Evolutionary conservation across 1,139 yeast genomes (phyloP), one percentile per base, ranked within the genome.

Genomic region (Pichia sorboxylosa): DNA sequence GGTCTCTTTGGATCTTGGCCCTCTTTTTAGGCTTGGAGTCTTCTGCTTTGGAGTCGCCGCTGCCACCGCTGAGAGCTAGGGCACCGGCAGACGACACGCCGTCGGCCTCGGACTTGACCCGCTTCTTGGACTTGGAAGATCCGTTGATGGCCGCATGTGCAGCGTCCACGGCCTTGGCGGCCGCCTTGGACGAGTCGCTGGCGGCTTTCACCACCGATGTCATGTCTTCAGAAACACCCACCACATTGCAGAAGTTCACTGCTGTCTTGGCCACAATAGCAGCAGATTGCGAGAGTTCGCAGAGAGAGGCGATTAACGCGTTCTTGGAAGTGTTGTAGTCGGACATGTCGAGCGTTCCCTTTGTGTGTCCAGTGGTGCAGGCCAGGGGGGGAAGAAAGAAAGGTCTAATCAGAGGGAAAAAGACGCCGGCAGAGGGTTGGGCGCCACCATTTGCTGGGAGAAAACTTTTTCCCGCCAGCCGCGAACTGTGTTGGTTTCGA

Each of bases 241-340:
- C 59, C 17, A 66, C 63, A 48, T 75, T 74, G 64, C 76, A 79
- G 56, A 79, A 80, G 49, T 74, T 76, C 39, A 81, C 71, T 24
- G 87, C 73, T 22, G 90, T 85, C 28, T 73, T 61, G 26, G 92
- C 83, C 30, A 90, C 82, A 36, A 79, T 85, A 42, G 69, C 73
- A 28, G 94, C 87, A 33, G 54, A 82, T 50, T 76, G 80, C 33
- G 92, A 75, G 39, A 83, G 69, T 52, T 79, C 85, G 48, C 77
- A 78, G 39, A 83, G 69, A 6, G 93, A 71, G 27, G 92, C 70
- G 41, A 83, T 85, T 11, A 58, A 59, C 13, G 60, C 48, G 39
- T 59, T 62, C 43, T 57, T 59, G 10, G 62, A 57, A 21, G 48
- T 39, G 37, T 56, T 59, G 29, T 57, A 45, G 28, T 57, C 61